Evolutionary conservation across 129 eudicot genomes (phyloP), one percentile per base, ranked within the genome.

Genomic region (Lactuca saligna): DNA sequence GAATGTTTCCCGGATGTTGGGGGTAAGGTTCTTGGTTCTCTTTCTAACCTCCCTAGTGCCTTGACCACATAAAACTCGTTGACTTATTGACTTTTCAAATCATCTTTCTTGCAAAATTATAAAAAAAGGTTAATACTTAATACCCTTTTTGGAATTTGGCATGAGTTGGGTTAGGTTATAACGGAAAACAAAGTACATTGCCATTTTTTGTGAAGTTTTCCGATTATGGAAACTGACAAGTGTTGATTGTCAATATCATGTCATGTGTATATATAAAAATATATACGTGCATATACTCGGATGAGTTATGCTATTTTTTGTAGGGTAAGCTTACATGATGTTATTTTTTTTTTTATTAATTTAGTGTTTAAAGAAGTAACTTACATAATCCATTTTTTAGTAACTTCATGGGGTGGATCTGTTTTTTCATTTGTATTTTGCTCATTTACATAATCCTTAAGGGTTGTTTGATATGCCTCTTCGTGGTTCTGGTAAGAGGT

Each of bases 1-100:
- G 95, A 92, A 63, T 66, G 57, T 34, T 92, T 92, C 68, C 96
- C 95, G 0, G 98, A 92, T 73, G 81, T 82, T 5, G 95, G 96
- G 12, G 98, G 96, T 61, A 91, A 84, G 79, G 83, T 91, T 14
- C 86, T 86, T 13, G 96, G 98, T 14, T 75, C 87, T 73, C 79
- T 78, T 20, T 71, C 80, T 34, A 80, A 76, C 66, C 86, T 91
- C 64, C 96, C 96, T 42, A 84, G 84, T 72, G 95, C 96, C 51
- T 79, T 86, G 57, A 86, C 88, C 54, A 86, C 91, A 17, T 86
- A 70, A 64, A 31, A 25, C 29, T 25, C 54, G 37, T 31, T 46
- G 55, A 46, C 14, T 57, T 34, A 15, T 74, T 57, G 61, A 66
- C 62, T 57, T 15, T 67, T 67, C 46, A 60, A 71, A 71, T 17